Base-by-base conservation (phyloP, 23 red algal genomes). In the Gracilaria domingensis region DNA sequence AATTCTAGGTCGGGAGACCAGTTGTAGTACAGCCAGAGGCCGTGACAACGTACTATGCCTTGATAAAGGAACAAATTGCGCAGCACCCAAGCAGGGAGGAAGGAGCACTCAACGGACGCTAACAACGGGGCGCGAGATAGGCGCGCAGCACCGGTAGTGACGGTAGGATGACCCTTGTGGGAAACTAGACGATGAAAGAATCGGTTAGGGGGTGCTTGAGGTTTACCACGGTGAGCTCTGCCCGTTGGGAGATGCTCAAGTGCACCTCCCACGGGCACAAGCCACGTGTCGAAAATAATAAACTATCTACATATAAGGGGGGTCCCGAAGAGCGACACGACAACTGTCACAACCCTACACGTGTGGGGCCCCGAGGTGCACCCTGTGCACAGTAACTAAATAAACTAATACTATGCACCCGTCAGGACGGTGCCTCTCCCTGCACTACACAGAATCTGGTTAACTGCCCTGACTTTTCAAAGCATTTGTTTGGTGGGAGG, bases 71-170 rank as follows among this genome's bases (percentile, higher is more conserved):
- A 67, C 3, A 30, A 33, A 30, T 8, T 33, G 62, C 62, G 62
- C 62, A 67, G 24, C 24, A 67, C 62, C 62, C 62, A 67, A 67
- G 62, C 8, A 2, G 13, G 24, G 62, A 21, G 16, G 9, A 67
- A 67, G 62, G 24, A 38, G 69, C 69, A 44, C 35, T 9, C 69
- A 74, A 74, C 36, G 39, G 39, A 44, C 39, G 69, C 17, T 74
- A 74, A 45, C 69, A 74, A 74, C 69, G 35, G 69, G 69, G 37
- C 69, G 45, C 39, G 69, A 38, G 69, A 74, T 42, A 74, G 35
- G 34, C 30, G 39, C 24, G 69, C 37, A 44, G 39, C 39, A 44
- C 69, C 36, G 36, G 69, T 74, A 45, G 36, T 24, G 69, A 45
- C 69, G 32, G 20, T 45, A 74, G 36, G 24, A 26, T 30, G 59